A percentile compares a stretch with the other conserved stretches of the same genome.
Evolutionary conservation across 2,329 filamentous ascomycete genomes (phyloP).

Genomic region (Botryosphaeria dothidea): DNA sequence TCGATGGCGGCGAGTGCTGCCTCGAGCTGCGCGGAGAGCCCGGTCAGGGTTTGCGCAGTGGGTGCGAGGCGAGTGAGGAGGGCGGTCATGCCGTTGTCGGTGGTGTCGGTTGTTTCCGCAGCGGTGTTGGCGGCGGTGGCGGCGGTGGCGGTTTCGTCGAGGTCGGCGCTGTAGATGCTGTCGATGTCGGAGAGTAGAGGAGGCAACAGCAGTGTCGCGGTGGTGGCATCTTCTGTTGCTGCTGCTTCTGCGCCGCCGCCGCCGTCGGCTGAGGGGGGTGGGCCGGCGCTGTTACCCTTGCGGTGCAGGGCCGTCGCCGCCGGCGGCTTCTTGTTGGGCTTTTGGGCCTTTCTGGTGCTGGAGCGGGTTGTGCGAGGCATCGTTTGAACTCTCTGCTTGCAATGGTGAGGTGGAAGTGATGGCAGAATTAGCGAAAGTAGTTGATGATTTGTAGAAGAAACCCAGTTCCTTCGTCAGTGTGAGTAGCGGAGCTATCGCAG

Average conservation of each 20-base stretch:
- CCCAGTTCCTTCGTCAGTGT: background rate
- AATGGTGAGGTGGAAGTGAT: no score
- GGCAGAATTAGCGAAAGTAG: no score
- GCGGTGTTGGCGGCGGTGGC: background rate
- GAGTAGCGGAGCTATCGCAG: background rate
- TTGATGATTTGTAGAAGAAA: no score
- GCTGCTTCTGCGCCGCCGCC: no score
- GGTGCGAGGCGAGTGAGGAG: background rate
- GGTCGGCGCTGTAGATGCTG: background rate
- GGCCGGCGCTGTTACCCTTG: background rate
- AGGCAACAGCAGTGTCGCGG: background rate
- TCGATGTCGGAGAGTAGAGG: background rate
- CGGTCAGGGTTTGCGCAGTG: background rate
- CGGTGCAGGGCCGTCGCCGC: background rate
- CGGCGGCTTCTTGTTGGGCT: background rate
- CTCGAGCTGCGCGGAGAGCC: background rate
- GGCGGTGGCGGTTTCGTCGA: no score
- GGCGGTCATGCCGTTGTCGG: background rate
- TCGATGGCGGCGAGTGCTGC: background rate
- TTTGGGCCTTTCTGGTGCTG: background rate
- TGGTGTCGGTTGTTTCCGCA: background rate
- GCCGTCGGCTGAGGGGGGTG: background rate
- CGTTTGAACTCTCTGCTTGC: background rate
- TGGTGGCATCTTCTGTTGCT: no score
- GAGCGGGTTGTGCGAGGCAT: constrained; percentile 4